Percentiles rank a stretch among this genome's conserved stretches.
Conservation (phyloP, 2,329 filamentous ascomycete genomes). For the Ophidiomyces ophidiicola region DNA sequence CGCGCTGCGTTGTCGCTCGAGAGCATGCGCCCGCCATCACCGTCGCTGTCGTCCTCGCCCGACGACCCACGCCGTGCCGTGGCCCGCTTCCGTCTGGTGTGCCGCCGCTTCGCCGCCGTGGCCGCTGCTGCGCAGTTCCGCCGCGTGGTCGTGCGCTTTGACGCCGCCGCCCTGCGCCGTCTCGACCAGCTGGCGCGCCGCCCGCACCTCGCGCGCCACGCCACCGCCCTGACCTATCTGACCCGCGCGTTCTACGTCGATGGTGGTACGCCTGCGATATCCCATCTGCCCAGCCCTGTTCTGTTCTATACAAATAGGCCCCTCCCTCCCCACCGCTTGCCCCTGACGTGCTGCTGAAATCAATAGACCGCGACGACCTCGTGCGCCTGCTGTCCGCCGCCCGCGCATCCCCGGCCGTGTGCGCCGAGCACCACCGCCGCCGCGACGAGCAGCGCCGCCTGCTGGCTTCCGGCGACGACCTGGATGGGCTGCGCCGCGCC, state of each 20-base stretch:
- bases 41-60: slow-evolving; percentile 14
- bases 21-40: slow-evolving; percentile 37
- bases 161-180: slow-evolving; percentile 35
- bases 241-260: slow-evolving; percentile 43
- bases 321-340: background rate
- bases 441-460: slow-evolving; percentile 35
- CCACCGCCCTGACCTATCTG: slow-evolving; percentile 44
- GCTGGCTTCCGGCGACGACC: slow-evolving; percentile 40
- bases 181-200: slow-evolving; percentile 38
- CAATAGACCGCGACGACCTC: slow-evolving; percentile 16
- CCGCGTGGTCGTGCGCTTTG: slow-evolving; percentile 42
- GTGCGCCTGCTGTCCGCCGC: slow-evolving; percentile 14
- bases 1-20: slow-evolving; percentile 44
- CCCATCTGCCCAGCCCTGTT: background rate
- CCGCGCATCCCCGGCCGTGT: slow-evolving; percentile 15
- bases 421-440: slow-evolving; percentile 21
- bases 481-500: slow-evolving; percentile 41
- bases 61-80: slow-evolving; percentile 16
- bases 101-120: slow-evolving; percentile 37
- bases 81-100: slow-evolving; percentile 34
- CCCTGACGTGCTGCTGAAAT: background rate
- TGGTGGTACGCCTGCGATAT: slow-evolving; percentile 28
- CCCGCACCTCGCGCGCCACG: slow-evolving; percentile 37
- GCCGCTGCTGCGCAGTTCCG: slow-evolving; percentile 40
- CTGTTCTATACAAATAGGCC: slow-evolving; percentile 4